Conservation (phyloP, 78 protist species). For the Bodo saltans region DNA sequence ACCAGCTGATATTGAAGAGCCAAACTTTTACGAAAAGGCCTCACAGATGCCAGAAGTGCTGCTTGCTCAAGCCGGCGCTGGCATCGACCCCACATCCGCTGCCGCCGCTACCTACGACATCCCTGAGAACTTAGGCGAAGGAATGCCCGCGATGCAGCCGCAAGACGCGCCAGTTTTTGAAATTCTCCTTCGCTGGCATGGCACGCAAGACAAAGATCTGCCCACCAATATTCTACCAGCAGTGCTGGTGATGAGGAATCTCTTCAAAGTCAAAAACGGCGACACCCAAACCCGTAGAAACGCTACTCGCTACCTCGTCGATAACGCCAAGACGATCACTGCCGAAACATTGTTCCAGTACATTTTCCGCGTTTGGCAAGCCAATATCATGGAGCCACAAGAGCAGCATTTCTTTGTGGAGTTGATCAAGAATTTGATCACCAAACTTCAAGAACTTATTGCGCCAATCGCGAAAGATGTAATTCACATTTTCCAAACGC, state of each 20-base stretch:
- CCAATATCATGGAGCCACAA: constrained; percentile 93
- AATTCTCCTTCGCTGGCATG: constrained; percentile 54
- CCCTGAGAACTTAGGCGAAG: neutral
- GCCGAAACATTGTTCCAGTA: constrained; percentile 93
- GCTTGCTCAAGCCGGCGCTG: no score
- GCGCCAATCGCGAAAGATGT: constrained; percentile 78
- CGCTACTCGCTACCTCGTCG: constrained; percentile 89
- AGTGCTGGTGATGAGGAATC: constrained; percentile 82
- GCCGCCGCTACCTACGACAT: no score
- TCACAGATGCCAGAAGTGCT: no score
- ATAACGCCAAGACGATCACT: constrained; percentile 93
- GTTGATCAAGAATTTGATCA: constrained; percentile 92
- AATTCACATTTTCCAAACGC: constrained; percentile 95
- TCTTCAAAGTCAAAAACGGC: constrained; percentile 95
- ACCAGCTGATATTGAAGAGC: no score
- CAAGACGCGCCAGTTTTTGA: constrained; percentile 87
- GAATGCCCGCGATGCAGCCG: constrained; percentile 85
- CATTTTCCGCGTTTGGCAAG: constrained; percentile 88
- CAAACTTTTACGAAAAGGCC: no score
- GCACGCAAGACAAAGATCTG: constrained; percentile 60
- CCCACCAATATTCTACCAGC: constrained; percentile 78
- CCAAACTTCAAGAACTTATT: constrained; percentile 92
- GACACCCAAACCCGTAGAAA: constrained; percentile 93
- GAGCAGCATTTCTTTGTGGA: constrained; percentile 98
- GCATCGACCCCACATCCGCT: no score